Evolutionary conservation across 2,329 filamentous ascomycete species (phyloP), one percentile per base, ranked within the genome.

Genomic region (Arthrobotrys conoides): DNA sequence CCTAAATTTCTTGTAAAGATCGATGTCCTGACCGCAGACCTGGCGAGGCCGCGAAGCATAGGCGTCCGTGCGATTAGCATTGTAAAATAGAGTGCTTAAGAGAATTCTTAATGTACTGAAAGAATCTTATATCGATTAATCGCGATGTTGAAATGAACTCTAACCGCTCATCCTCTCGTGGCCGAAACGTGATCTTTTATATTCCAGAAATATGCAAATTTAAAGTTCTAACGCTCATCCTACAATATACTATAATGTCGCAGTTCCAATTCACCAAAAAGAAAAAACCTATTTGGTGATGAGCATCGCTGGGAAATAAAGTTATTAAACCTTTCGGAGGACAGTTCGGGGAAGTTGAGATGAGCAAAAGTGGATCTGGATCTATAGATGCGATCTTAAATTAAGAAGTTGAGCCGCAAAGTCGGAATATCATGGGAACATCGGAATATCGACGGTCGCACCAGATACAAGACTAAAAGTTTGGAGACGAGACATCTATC

Each of bases 11-110:
- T 73, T n/a, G 27, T 67, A 44, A 71, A 64, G 6, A 41, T 33
- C 12, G 41, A 18, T 44, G 22, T 38, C 46, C 18, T 46, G 24
- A 65, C n/a, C 5, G 41, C 18, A 12, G 12, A 49, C 9, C 33
- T 53, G 16, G 46, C 44, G 12, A 71, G 22, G 53, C 63, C 14
- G 18, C 75, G 63, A 14, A 64, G 16, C 18, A 44, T 36, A 1
- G 55, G 66, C 14, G 46, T 16, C 9, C 68, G 75, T 69, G 66
- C 27, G 6, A 44, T 33, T 41, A 69, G 18, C 75, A 78, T 78
- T 24, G 63, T 65, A 18, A n/a, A 44, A 48, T n/a, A 20, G 51
- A 20, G 38, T 38, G 20, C 3, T 51, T 27, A 24, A 6, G 5
- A 18, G 20, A 46, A 48, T 64, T 1, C 27, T 10, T 9, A 18